phyloP scores from a whole-genome alignment of 257 asterid genomes.

The Craterostigma plantagineum region DNA sequence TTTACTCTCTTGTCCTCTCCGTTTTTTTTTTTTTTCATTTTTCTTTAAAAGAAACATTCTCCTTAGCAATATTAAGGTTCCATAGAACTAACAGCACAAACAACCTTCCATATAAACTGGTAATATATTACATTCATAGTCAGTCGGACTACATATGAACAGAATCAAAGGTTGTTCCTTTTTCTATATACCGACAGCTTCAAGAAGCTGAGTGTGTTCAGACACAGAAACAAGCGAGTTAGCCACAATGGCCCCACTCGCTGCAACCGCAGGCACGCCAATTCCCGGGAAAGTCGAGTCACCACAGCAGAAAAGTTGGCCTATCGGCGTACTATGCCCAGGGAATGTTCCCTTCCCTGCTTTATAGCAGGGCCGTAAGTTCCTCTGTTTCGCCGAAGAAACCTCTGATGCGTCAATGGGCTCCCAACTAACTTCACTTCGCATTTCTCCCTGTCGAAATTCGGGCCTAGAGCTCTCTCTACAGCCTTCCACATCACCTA shows the following conservation, averaged over 20 bases:
- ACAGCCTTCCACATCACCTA: constrained; percentile 94
- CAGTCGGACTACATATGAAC: too few species aligned
- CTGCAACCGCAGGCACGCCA: constrained; percentile 97
- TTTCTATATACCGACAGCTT: constrained; percentile 63
- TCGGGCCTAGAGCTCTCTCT: constrained; percentile 74
- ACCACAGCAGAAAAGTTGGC: constrained; percentile 69
- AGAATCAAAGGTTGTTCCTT: too few species aligned
- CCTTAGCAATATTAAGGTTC: too few species aligned
- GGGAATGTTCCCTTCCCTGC: constrained; percentile 74
- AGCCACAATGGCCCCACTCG: constrained; percentile 97
- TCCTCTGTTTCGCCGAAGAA: constrained; percentile 66
- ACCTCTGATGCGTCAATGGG: constrained; percentile 78
- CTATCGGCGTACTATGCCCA: constrained; percentile 63
- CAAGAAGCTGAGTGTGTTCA: constrained; percentile 74
- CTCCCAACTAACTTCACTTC: constrained; percentile 82
- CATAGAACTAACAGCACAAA: too few species aligned
- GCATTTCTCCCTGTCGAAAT: constrained; percentile 57
- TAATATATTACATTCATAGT: too few species aligned
- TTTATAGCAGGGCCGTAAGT: constrained; percentile 91
- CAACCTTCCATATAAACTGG: too few species aligned
- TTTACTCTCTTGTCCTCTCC: too few species aligned
- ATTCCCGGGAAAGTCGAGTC: constrained; percentile 98
- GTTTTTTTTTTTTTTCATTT: too few species aligned
- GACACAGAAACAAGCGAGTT: constrained; percentile 79
- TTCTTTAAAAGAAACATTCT: too few species aligned